These are phyloP conservation scores for Cadophora luteo-olivacea DNA, from an alignment of 2,329 filamentous ascomycete species.

Conservation along the genomic window DNA sequence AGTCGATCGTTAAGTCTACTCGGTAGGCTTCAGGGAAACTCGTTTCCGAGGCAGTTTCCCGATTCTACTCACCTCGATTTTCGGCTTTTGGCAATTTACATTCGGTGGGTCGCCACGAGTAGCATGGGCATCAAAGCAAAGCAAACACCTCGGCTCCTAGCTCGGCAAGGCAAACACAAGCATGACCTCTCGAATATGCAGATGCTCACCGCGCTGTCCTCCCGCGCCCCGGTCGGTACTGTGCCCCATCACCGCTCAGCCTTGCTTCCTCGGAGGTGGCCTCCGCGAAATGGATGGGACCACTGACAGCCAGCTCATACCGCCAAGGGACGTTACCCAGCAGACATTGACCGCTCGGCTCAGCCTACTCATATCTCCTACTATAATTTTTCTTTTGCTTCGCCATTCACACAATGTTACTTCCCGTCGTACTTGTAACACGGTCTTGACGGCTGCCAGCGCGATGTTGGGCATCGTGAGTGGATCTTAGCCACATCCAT, in stretches of 20 bases:
- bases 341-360: not conserved
- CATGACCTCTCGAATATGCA: not conserved
- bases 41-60: not conserved
- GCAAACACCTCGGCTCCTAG: constrained; percentile 6
- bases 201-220: not conserved
- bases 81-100: not conserved
- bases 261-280: not conserved
- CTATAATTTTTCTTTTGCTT: not conserved
- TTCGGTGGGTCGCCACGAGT: not conserved
- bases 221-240: not conserved
- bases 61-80: not conserved
- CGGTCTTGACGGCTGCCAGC: not conserved
- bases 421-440: not conserved
- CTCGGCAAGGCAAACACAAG: not conserved
- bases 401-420: not conserved
- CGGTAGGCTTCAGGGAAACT: no score
- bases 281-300: not conserved
- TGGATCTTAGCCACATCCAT: not conserved
- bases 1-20: no score
- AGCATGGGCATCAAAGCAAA: not conserved
- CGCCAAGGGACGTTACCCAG: not conserved
- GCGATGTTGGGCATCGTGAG: not conserved
- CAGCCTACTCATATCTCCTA: not conserved
- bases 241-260: not conserved
- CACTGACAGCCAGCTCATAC: not conserved